Base-by-base conservation (phyloP, 2,329 filamentous ascomycete genomes). In the Gnomoniopsis smithogilvyi region DNA sequence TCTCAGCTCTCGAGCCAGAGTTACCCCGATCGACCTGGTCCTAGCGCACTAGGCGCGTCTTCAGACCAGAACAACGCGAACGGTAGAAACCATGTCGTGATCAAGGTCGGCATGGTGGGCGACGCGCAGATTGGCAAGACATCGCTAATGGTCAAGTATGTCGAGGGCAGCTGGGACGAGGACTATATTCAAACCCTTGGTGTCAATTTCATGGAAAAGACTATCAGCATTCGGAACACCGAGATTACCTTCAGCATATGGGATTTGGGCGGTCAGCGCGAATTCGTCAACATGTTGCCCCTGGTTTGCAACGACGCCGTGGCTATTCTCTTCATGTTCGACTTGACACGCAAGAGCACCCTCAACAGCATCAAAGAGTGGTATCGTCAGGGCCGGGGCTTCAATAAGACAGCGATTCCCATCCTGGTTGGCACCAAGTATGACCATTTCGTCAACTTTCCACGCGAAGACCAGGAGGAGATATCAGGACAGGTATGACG, bases 181-280 rank as follows among this genome's bases (percentile, higher is more conserved):
- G 95, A 99, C 74, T 99, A 99, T 75, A 99, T 99, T 70, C 95
- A 99, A 77, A 99, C 95, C 22, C 79, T 99, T 48, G 95, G 95
- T 66, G 95, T 99, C 76, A 99, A 99, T 76, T 99, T 99, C 76
- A 99, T 99, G 95, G 95, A 99, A 75, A 99, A 99, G 83, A 99
- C 95, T 38, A 99, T 99, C 72, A 96, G 92, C 63, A 99, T 99
- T 75, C 90, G 95, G 63, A 99, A 99, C 76, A 99, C 95, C 17
- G 95, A 99, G 76, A 99, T 99, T 74, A 99, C 95, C 47, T 99
- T 99, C 77, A 96, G 92, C 62, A 99, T 99, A 72, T 99, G 95
- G 95, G 95, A 99, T 80, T 78, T 99, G 57, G 95, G 95, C 67
- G 95, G 95, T 65, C 95, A 99, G 79, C 89, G 95, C 70, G 95